Evolutionary conservation across 2,329 filamentous ascomycete genomes (phyloP), one percentile per base, ranked within the genome.

Genomic region (Karstenula rhodostoma): DNA sequence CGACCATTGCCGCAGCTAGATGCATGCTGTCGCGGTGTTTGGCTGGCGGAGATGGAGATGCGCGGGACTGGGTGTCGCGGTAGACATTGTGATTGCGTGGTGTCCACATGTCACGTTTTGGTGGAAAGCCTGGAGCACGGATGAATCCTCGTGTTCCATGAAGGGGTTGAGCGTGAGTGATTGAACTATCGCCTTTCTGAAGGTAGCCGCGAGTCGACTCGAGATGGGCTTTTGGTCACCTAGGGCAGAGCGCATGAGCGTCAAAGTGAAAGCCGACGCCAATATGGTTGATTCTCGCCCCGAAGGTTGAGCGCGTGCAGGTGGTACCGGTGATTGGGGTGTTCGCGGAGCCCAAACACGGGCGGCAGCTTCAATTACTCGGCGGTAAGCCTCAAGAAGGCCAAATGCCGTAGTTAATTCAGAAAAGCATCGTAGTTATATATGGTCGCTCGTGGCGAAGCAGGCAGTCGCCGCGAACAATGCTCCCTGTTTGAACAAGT

Each of bases 21-120:
- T 50, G 22, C 10, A 37, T 37, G 10, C 25, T 72, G 29, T 43
- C 70, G 15, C 49, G 62, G 3, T 46, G 50, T 6, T 32, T 49
- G 17, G 19, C 43, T 46, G 8, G n/a, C 9, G 22, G 43, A 46
- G 19, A 13, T 46, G 17, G 17, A n/a, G 37, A 6, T 40, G 15
- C 3, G 37, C 17, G 37, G 5, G 17, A 6, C 7, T 40, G 17
- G 17, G 15, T 40, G 17, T 40, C 37, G 5, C 17, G 37, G 37
- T 40, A 40, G 3, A 40, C 3, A 40, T n/a, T 7, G 17, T 40
- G 17, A 40, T 40, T 40, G 37, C 37, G 37, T 17, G 17, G 37
- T 40, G 37, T n/a, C 37, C 37, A 40, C 37, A 40, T n/a, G 15
- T n/a, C 17, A 35, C 4, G 13, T 5, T 40, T 12, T 15, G 5